These are phyloP conservation scores for Globisporangium alternatum DNA, from an alignment of 352 stramenopile species.

Conservation along the genomic window DNA sequence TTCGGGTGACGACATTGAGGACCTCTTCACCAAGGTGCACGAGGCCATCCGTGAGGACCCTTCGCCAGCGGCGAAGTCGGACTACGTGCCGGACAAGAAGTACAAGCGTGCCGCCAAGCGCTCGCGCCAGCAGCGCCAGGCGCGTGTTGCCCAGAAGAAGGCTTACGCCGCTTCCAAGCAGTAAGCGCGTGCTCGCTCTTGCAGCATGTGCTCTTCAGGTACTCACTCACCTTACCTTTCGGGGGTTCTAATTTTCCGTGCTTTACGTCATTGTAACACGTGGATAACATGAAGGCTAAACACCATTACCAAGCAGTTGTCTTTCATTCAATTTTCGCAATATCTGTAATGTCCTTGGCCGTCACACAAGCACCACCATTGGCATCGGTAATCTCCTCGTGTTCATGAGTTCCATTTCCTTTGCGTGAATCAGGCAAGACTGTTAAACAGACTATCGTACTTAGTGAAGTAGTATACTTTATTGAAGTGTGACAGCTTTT, in stretches of 20 bases:
- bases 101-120: slow-evolving; percentile 94
- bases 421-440: neutral
- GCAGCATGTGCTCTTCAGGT: slow-evolving; percentile 1
- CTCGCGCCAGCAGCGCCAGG: slow-evolving; percentile 94
- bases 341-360: neutral
- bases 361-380: neutral
- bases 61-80: slow-evolving; percentile 90
- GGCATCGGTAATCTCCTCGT: neutral
- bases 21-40: slow-evolving; percentile 93
- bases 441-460: slow-evolving; percentile 9
- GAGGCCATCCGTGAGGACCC: slow-evolving; percentile 98
- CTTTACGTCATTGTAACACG: neutral
- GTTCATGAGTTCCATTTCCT: neutral
- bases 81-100: slow-evolving; percentile 90
- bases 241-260: slow-evolving; percentile 10
- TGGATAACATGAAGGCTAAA: slow-evolving; percentile 23
- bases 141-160: slow-evolving; percentile 97
- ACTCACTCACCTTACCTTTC: neutral
- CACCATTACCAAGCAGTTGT: slow-evolving; percentile 13
- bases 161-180: slow-evolving; percentile 75
- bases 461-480: neutral
- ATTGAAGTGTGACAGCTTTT: neutral
- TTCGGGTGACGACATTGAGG: slow-evolving; percentile 90
- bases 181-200: slow-evolving; percentile 20
- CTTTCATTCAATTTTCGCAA: neutral